Base-by-base conservation (phyloP, 2,329 filamentous ascomycete species). In the Podosphaera leucotricha region DNA sequence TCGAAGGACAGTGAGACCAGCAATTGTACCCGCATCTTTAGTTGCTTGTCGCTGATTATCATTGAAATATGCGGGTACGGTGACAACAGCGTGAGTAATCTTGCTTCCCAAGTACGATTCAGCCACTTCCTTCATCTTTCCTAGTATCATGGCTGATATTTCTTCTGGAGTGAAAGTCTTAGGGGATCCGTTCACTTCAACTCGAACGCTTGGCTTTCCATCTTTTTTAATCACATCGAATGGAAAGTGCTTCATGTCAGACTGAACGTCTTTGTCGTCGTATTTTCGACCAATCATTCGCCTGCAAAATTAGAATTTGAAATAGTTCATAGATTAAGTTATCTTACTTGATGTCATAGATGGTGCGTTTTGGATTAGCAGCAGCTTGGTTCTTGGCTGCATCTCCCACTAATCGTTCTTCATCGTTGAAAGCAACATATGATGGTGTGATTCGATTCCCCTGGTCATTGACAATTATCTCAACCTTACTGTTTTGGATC, bases 61-160 rank as follows among this genome's bases (percentile, higher is more conserved):
- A 68, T 92, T 93, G 81, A 94, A 94, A 71, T 93, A 93, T 66
- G 85, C 84, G 56, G 86, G 85, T 54, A 93, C 86, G 50, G 86
- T 94, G 52, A 94, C 85, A 58, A 94, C 80, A 57, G 80, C 80
- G 70, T 85, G 80, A 61, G 76, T 82, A 50, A 86, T 78, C 65
- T 81, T 80, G 71, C 84, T 78, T 62, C 79, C 78, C 45, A 86
- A 68, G 63, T 82, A 85, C 58, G 68, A 66, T 68, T 86, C 80
- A 55, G 80, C 78, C 51, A 80, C 75, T 60, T 82, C 77, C 73
- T 81, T 82, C 80, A 85, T 85, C 73, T 83, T 82, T 62, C 75
- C 74, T 49, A 83, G 66, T 60, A 85, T 75, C 75, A 85, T 84
- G 62, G 80, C 77, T 54, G 77, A 82, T 56, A 85, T 66, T 61